Evolutionary conservation across 495 filamentous ascomycete genomes (phyloP).

Genomic region (Rhypophila decipiens): DNA sequence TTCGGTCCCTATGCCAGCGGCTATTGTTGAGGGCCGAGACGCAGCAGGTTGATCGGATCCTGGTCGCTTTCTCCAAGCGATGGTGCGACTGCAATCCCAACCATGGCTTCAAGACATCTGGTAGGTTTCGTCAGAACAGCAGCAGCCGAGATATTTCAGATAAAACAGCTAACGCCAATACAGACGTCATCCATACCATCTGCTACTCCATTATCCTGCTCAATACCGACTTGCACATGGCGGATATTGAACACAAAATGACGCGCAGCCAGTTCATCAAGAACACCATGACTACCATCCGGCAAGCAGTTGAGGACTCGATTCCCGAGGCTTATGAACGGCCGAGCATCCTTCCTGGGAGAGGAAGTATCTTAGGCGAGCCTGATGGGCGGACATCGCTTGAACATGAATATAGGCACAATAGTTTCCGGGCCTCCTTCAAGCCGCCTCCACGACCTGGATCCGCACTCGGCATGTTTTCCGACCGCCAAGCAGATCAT

Average conservation of each 20-base stretch:
- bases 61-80: conserved; percentile 77
- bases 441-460: conserved; percentile 40
- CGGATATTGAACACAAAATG: conserved; percentile 95
- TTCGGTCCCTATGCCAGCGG: conserved; percentile 74
- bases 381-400: conserved; percentile 24
- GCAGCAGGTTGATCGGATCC: conserved; percentile 91
- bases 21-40: conserved; percentile 88
- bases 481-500: conserved; percentile 10
- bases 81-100: conserved; percentile 95
- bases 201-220: conserved; percentile 92
- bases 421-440: conserved; percentile 39
- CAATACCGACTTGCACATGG: conserved; percentile 93
- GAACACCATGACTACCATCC: conserved; percentile 90
- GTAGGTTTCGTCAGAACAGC: conserved; percentile 40
- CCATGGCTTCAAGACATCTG: conserved; percentile 85
- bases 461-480: conserved; percentile 32
- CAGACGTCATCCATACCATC: conserved; percentile 94
- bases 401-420: conserved; percentile 39
- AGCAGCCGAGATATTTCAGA: not conserved
- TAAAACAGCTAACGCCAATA: conserved; percentile 3
- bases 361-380: conserved; percentile 20
- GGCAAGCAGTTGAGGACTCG: conserved; percentile 64
- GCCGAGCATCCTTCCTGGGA: conserved; percentile 39
- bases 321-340: conserved; percentile 59
- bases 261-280: conserved; percentile 88